These are phyloP conservation scores for Taphrina pruni DNA, from an alignment of 1,139 yeast genomes.

Conservation along the genomic window DNA sequence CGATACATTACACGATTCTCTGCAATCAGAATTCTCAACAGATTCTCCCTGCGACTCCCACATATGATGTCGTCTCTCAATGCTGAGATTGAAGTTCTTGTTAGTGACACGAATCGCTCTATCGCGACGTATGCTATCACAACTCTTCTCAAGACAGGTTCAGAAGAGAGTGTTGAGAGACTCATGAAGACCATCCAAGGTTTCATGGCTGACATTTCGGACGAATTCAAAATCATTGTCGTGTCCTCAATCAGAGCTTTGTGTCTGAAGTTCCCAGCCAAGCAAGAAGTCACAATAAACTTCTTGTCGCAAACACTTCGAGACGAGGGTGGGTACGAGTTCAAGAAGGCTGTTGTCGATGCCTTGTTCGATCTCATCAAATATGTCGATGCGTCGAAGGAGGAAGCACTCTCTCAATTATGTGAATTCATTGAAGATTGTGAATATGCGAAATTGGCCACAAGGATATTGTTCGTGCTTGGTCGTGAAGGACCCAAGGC, in stretches of 20 bases:
- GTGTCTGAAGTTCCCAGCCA: constrained; percentile 90
- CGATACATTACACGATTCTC: constrained; percentile 89
- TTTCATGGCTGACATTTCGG: constrained; percentile 91
- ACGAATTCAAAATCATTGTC: constrained; percentile 91
- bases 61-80: constrained; percentile 77
- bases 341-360: constrained; percentile 87
- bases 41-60: constrained; percentile 80
- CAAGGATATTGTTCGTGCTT: constrained; percentile 83
- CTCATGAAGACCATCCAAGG: constrained; percentile 85
- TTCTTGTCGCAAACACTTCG: constrained; percentile 85
- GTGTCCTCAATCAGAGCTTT: constrained; percentile 92
- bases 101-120: constrained; percentile 86
- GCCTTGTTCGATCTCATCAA: constrained; percentile 89
- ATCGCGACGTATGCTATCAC: constrained; percentile 99
- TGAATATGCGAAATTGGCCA: constrained; percentile 91
- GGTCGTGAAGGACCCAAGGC: constrained; percentile 96
- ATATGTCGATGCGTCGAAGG: constrained; percentile 86
- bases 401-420: constrained; percentile 77
- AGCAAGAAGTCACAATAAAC: constrained; percentile 78
- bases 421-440: constrained; percentile 99
- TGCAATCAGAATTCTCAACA: constrained; percentile 87
- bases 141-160: constrained; percentile 92
- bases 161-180: constrained; percentile 86
- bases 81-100: constrained; percentile 80
- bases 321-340: constrained; percentile 82